These are phyloP conservation scores for Ogataea ramenticola DNA, from an alignment of 805 yeast genomes.

Conservation along the genomic window DNA sequence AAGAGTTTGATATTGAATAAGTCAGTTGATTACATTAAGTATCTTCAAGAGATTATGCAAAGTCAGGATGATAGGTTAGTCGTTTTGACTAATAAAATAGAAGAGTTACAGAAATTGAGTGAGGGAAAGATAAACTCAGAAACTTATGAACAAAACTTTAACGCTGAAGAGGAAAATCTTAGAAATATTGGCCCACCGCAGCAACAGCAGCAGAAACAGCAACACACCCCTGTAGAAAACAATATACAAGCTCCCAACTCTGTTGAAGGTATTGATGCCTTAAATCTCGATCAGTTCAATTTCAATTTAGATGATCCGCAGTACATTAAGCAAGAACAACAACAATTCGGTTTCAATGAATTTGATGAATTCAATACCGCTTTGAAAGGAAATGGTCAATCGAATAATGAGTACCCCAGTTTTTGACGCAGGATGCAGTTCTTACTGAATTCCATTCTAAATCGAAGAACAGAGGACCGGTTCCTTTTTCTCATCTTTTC, in stretches of 20 bases:
- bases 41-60: slow-evolving; percentile 52
- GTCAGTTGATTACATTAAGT: slow-evolving; percentile 73
- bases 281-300: slow-evolving; percentile 8
- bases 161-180: slow-evolving; percentile 2
- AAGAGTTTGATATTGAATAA: slow-evolving; percentile 71
- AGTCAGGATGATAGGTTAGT: slow-evolving; percentile 44
- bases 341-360: background rate
- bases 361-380: slow-evolving; percentile 1
- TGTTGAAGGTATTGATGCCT: slow-evolving; percentile 5
- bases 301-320: slow-evolving; percentile 8
- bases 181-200: background rate
- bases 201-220: slow-evolving; percentile 1
- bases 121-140: slow-evolving; percentile 4
- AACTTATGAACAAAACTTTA: slow-evolving; percentile 5
- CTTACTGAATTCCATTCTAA: no score
- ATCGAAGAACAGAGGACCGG: background rate
- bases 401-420: background rate
- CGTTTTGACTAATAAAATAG: slow-evolving; percentile 33
- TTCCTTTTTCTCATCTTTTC: background rate
- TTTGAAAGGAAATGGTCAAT: background rate
- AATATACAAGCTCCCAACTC: slow-evolving; percentile 4
- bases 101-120: slow-evolving; percentile 10
- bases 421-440: no score
- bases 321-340: slow-evolving; percentile 2
- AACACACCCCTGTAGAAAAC: slow-evolving; percentile 1